Base-by-base conservation (phyloP, 1,139 yeast species). In the Suhomyces guaymorum region DNA sequence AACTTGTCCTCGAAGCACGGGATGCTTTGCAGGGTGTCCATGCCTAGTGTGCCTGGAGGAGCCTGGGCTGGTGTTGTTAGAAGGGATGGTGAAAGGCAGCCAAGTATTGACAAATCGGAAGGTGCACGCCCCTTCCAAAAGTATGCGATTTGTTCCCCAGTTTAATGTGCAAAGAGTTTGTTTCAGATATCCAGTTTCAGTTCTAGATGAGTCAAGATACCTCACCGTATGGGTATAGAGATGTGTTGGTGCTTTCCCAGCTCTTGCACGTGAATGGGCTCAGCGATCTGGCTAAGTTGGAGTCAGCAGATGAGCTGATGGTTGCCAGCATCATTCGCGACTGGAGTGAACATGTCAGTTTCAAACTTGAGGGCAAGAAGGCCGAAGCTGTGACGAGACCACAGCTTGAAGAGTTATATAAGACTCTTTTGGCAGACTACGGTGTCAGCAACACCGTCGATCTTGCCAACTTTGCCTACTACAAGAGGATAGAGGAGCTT, bases 1-100 rank as follows among this genome's bases (percentile, higher is more conserved):
- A 62, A 61, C 37, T 55, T 51, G 38, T 55, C 58, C 36, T 57
- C 62, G 44, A 62, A 51, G 30, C 24, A 28, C 7, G 35, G 24
- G 18, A 29, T 27, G 17, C 33, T 27, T 13, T 22, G 32, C 32
- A 24, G 31, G 14, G 21, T 24, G 11, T 26, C 31, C 40, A 30
- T 28, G 16, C 27, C 33, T 22, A 24, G 13, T n/a, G 26, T 21
- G 13, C 5, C 21, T 7, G 6, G 12, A 16, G 7, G 15, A 15
- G 12, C 5, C 21, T 7, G 6, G 12, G 22, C 6, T n/a, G 11
- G 12, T 26, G 14, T 22, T n/a, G 20, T 21, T 14, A 23, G 30
- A 15, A 33, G 39, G 10, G 15, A 19, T n/a, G 8, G 14, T 7
- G 15, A 7, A 26, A 18, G 26, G 19, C n/a, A 22, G 24, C 11